These are phyloP conservation scores for Pneumocystis canis DNA, from an alignment of 1,139 yeast genomes.

Conservation along the genomic window DNA sequence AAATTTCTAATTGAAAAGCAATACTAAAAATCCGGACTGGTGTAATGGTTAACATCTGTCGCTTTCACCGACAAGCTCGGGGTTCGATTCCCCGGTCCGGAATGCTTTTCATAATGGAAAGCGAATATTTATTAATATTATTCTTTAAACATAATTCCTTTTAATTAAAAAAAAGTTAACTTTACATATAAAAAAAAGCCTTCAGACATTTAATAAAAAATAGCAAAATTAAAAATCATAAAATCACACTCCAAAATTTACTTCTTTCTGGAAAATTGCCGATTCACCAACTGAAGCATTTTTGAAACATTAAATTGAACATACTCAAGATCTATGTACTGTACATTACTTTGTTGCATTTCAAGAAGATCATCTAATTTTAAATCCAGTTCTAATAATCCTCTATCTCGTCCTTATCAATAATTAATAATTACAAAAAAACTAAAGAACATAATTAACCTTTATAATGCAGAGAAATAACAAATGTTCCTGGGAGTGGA, in stretches of 20 bases:
- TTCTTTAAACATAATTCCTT: too few relatives aligned
- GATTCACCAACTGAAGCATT: conserved; percentile 15
- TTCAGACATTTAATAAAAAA: too few relatives aligned
- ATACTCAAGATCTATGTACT: conserved; percentile 23
- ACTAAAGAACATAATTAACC: conserved; percentile 14
- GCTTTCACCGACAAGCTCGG: conserved; percentile 61
- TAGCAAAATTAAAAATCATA: neutral
- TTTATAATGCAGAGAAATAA: conserved; percentile 24
- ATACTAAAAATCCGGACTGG: conserved; percentile 26
- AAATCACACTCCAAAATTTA: neutral
- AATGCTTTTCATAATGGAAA: neutral
- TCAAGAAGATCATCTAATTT: conserved; percentile 27
- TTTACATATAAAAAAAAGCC: too few relatives aligned
- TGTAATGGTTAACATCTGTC: conserved; percentile 63
- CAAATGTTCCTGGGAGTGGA: conserved; percentile 27
- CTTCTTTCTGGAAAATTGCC: conserved; percentile 12
- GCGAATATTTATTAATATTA: neutral
- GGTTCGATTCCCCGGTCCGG: conserved; percentile 49
- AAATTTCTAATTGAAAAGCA: neutral
- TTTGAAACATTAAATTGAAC: conserved; percentile 20
- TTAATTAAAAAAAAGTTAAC: too few relatives aligned
- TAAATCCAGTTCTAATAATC: conserved; percentile 21
- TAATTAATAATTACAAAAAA: neutral
- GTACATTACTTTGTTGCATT: conserved; percentile 22
- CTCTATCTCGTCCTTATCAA: conserved; percentile 20